Percentiles rank a stretch among this genome's conserved stretches.
Evolutionary conservation across 1,139 yeast genomes (phyloP).

Genomic region (Suhomyces ambrosiae): DNA sequence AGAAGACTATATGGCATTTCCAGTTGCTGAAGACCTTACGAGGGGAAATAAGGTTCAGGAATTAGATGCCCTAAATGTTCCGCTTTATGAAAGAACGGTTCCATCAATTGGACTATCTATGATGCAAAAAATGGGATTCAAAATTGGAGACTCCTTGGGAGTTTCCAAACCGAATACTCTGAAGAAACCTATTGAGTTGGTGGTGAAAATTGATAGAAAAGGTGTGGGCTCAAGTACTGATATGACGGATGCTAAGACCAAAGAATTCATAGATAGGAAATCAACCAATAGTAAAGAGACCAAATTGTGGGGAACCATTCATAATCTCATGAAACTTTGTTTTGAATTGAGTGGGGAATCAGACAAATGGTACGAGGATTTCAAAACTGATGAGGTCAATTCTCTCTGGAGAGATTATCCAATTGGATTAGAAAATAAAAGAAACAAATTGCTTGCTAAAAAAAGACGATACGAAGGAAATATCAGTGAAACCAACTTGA

Average conservation of each 20-base stretch:
- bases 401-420: constrained; percentile 30
- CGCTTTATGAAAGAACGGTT: constrained; percentile 12
- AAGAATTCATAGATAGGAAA: constrained; percentile 2
- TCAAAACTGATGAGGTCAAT: constrained; percentile 17
- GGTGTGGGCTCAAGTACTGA: constrained; percentile 16
- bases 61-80: constrained; percentile 9
- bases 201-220: constrained; percentile 15
- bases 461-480: constrained; percentile 2
- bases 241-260: not conserved
- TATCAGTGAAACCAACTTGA: no score
- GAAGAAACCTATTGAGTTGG: constrained; percentile 14
- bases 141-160: constrained; percentile 48
- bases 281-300: not conserved
- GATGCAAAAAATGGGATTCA: constrained; percentile 61
- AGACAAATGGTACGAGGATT: constrained; percentile 17
- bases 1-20: no score
- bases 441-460: not conserved
- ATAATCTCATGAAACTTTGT: constrained; percentile 25
- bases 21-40: not conserved
- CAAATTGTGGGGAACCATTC: constrained; percentile 8
- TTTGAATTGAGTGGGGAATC: constrained; percentile 32
- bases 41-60: not conserved
- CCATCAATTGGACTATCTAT: constrained; percentile 50
- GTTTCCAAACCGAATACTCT: constrained; percentile 4
- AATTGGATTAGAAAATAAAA: not conserved